Base-by-base conservation (phyloP, 2,329 filamentous ascomycete species). In the Periconia sp. region DNA sequence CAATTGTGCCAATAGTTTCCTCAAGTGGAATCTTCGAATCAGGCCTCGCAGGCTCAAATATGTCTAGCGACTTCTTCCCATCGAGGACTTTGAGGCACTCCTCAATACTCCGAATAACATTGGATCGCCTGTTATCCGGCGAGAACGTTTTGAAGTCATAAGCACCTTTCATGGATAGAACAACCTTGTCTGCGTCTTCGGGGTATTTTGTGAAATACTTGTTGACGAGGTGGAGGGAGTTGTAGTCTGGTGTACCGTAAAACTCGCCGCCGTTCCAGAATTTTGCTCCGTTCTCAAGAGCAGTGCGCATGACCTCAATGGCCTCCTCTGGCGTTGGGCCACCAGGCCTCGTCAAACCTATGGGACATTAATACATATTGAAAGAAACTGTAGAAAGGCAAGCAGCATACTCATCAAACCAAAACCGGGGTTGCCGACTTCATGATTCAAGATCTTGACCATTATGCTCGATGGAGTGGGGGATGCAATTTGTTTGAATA, bases 171-270 rank as follows among this genome's bases (percentile, higher is more conserved):
- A 82, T 77, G n/a, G 71, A 77, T 17, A 83, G 58, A 10, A 80
- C 75, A n/a, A 82, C 74, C 57, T 80, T 80, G 30, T 74, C 65
- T 0, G 77, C 78, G 58, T 82, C 79, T 35, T 74, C 74, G 6
- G 81, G 80, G 56, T 82, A 79, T 59, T 78, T 75, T 23, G 72
- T 73, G 59, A 82, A 83, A 63, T 82, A 82, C 47, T 75, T 76
- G 19, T 76, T 74, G 20, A 83, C 71, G 7, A 82, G 67, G 31
- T 79, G 75, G 1, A 82, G 70, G 11, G 73, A 77, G 62, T 81
- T 82, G 56, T 68, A 68, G 33, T 78, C 71, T 1, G 76, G 71
- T 0, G 73, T 66, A 13, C 79, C 79, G 61, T 81, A 81, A 50
- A 81, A 54, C 56, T 79, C 77, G 53, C 79, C 79, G 41, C 76